Evolutionary conservation across 768 basidiomycete genomes (phyloP).

Genomic region (Amanita pallidorosea): DNA sequence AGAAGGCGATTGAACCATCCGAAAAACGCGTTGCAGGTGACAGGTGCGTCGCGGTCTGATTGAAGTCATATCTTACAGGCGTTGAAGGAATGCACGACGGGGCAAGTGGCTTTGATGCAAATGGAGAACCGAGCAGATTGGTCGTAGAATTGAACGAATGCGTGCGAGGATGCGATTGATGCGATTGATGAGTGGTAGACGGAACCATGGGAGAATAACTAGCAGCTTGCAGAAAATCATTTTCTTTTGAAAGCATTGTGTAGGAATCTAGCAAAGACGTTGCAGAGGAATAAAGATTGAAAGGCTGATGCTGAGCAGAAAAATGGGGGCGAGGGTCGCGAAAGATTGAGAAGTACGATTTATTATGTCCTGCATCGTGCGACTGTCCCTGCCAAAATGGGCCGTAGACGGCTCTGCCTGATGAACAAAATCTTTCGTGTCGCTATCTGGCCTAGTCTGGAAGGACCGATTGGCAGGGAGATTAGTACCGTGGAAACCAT

Average conservation of each 20-base stretch:
- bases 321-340: not conserved
- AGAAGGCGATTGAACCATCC: slow-evolving; percentile 1
- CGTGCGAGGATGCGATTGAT: not conserved
- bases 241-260: slow-evolving; percentile 3
- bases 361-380: slow-evolving; percentile 2
- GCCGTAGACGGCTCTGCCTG: not conserved
- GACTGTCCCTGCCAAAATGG: not conserved
- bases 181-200: not conserved
- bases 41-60: not conserved
- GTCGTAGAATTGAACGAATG: slow-evolving; percentile 4
- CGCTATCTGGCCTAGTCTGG: not conserved
- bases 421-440: not conserved
- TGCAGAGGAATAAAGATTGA: slow-evolving; percentile 2
- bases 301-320: slow-evolving; percentile 4
- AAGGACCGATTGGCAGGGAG: not conserved
- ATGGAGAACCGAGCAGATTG: slow-evolving; percentile 8
- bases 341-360: not conserved
- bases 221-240: slow-evolving; percentile 1
- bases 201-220: not conserved
- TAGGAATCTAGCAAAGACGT: slow-evolving; percentile 2
- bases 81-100: not conserved
- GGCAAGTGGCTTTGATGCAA: slow-evolving; percentile 3
- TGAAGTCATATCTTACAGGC: slow-evolving; percentile 1
- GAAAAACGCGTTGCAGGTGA: slow-evolving; percentile 2
- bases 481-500: slow-evolving; percentile 1